Base-by-base conservation (phyloP, 2,329 filamentous ascomycete species). In the Penicillium sp. region DNA sequence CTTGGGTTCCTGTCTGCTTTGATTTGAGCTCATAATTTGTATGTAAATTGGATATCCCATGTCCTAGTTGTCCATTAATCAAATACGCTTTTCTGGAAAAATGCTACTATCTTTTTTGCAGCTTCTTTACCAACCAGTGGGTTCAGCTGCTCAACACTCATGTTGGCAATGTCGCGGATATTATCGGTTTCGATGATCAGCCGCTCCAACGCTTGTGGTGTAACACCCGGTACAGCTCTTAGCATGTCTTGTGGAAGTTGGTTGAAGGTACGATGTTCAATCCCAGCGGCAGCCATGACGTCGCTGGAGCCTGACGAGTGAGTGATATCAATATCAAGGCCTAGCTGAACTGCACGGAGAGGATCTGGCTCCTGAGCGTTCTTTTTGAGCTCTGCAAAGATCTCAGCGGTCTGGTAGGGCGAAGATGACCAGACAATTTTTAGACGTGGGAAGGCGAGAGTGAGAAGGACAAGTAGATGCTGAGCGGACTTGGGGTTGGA, bases 401-500 rank as follows among this genome's bases (percentile, higher is more conserved):
- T 97, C 76, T 97, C 92, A 1, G 94, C 94, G 0, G 94, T 97
- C 72, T 99, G 92, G 69, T 96, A 96, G 0, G 94, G 93, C 10
- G 88, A 91, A 8, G 85, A 90, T 8, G 89, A 94, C 94, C 94
- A 99, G 64, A 99, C 91, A 63, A 99, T 89, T 61, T 90, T 88
- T 45, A 99, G 81, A 19, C 85, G 85, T 0, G 94, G 94, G 65
- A 97, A 99, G 0, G 93, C 90, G 5, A 99, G 83, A 0, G 92
- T 97, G 18, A 99, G 82, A 41, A 97, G 84, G 11, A 97, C 94
- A 42, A 99, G 81, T 73, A 97, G 94, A 58, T 88, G 88, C 71
- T 99, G 94, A 30, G 97, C 80, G 68, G 97, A 94, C 34, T 87
- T 87, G 0, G 84, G 81, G 55, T 76, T 78, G 23, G 80, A 74